These are phyloP conservation scores for Kodamaea suecica DNA, from an alignment of 1,139 yeast species.

Conservation along the genomic window DNA sequence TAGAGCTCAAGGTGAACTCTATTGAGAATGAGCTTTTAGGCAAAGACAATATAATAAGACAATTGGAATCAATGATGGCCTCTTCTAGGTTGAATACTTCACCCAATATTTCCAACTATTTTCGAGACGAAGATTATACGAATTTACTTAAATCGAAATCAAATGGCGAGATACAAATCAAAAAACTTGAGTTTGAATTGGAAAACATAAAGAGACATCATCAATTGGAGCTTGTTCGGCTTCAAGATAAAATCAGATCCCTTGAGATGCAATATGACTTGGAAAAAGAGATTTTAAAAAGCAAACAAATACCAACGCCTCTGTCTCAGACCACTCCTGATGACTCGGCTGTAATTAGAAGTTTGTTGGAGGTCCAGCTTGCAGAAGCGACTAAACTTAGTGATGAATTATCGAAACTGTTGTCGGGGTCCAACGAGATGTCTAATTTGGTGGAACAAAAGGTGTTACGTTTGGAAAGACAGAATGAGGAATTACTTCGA, in stretches of 20 bases:
- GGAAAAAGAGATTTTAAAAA: slow-evolving; percentile 6
- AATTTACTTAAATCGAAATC: slow-evolving; percentile 18
- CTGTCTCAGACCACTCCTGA: slow-evolving; percentile 4
- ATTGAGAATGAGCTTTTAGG: slow-evolving; percentile 25
- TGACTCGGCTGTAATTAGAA: slow-evolving; percentile 20
- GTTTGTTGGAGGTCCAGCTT: slow-evolving; percentile 34
- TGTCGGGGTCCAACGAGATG: slow-evolving; percentile 17
- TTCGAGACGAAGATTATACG: neutral
- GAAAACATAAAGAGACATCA: slow-evolving; percentile 31
- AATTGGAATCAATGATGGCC: slow-evolving; percentile 14
- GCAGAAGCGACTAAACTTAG: slow-evolving; percentile 28
- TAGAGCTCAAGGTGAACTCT: slow-evolving; percentile 20
- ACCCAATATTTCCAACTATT: neutral
- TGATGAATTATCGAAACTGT: slow-evolving; percentile 22
- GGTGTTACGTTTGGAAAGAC: slow-evolving; percentile 12
- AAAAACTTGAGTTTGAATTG: slow-evolving; percentile 33
- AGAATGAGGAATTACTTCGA: slow-evolving; percentile 16
- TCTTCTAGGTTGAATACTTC: neutral
- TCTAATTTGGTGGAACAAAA: slow-evolving; percentile 13
- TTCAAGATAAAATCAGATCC: slow-evolving; percentile 15
- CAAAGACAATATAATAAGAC: slow-evolving; percentile 28
- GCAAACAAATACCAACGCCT: neutral
- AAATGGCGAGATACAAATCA: slow-evolving; percentile 33
- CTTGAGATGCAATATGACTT: slow-evolving; percentile 11
- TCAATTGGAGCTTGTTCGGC: slow-evolving; percentile 28